phyloP scores from a whole-genome alignment of 495 filamentous ascomycete genomes.

The Penicillium argentinense region DNA sequence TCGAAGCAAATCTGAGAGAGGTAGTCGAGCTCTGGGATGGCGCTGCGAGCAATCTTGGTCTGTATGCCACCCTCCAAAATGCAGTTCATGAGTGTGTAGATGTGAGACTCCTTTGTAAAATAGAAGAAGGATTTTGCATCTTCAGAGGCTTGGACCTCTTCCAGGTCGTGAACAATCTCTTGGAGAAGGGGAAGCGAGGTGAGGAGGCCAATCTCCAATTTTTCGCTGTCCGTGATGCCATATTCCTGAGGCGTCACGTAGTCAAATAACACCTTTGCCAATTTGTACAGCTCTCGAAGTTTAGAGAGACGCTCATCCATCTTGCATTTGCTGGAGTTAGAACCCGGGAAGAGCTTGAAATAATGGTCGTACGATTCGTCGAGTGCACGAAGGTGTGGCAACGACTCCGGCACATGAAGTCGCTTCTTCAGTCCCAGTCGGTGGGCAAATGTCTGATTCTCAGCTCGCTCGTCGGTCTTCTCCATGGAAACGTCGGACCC shows the following conservation, averaged over 20 bases:
- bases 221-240: slow-evolving; percentile 89
- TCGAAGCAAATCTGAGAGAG: slow-evolving; percentile 98
- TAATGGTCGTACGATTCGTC: slow-evolving; percentile 64
- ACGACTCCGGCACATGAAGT: slow-evolving; percentile 39
- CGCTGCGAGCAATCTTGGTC: slow-evolving; percentile 85
- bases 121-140: slow-evolving; percentile 97
- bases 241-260: slow-evolving; percentile 99
- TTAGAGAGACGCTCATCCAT: slow-evolving; percentile 81
- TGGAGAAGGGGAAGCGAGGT: slow-evolving; percentile 90
- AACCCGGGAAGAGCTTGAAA: slow-evolving; percentile 82
- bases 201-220: slow-evolving; percentile 93
- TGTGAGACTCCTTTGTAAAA: slow-evolving; percentile 98
- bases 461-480: slow-evolving; percentile 34
- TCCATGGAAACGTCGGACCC: slow-evolving; percentile 24
- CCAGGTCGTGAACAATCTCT: slow-evolving; percentile 95
- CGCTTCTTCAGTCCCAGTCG: slow-evolving; percentile 50
- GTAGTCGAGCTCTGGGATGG: slow-evolving; percentile 96
- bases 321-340: slow-evolving; percentile 75
- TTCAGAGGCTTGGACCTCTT: slow-evolving; percentile 91
- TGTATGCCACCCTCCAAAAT: slow-evolving; percentile 95
- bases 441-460: slow-evolving; percentile 44
- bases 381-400: slow-evolving; percentile 44
- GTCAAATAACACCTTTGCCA: slow-evolving; percentile 94
- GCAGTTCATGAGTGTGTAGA: slow-evolving; percentile 97
- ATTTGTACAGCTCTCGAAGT: slow-evolving; percentile 84